Conservation (phyloP, 148 eudicot species). For the Polygonum aviculare region DNA sequence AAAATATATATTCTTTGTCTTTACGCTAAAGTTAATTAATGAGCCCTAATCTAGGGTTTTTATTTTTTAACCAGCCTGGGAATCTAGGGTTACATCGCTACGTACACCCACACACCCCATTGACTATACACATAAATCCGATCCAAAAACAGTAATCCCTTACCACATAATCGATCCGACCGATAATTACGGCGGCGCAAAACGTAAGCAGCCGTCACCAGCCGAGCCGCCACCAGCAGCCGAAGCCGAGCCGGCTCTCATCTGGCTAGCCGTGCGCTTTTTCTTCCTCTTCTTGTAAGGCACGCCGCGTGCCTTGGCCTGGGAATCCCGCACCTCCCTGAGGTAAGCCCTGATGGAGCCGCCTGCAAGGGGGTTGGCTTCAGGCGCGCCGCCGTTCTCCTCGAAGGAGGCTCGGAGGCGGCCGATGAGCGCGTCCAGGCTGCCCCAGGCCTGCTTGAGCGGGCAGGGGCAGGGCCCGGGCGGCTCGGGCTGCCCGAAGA, state of each 20-base stretch:
- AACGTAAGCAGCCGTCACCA: background rate
- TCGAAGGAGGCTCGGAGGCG: constrained; percentile 51
- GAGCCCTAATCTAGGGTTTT: constrained; percentile 4
- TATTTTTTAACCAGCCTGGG: background rate
- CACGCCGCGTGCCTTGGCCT: constrained; percentile 49
- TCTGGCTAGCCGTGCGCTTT: constrained; percentile 16
- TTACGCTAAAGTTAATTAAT: background rate
- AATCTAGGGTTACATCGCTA: background rate
- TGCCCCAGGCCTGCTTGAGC: constrained; percentile 51
- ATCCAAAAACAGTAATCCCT: background rate
- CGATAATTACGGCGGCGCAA: background rate
- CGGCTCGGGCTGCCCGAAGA: constrained; percentile 53
- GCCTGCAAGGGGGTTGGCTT: constrained; percentile 40
- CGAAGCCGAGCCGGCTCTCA: background rate
- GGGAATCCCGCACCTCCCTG: constrained; percentile 45
- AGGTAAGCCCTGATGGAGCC: constrained; percentile 41
- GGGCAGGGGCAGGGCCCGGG: constrained; percentile 55
- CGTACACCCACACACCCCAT: background rate
- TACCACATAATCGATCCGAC: background rate
- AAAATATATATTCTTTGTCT: background rate
- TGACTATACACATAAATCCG: background rate
- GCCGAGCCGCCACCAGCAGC: background rate
- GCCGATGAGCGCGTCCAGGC: constrained; percentile 54
- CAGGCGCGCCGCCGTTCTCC: constrained; percentile 44
- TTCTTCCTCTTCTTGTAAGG: constrained; percentile 57